A percentile compares a stretch with the other conserved stretches of the same genome.
Conservation (phyloP, 805 yeast genomes). For the Monosporozyma solicola region DNA sequence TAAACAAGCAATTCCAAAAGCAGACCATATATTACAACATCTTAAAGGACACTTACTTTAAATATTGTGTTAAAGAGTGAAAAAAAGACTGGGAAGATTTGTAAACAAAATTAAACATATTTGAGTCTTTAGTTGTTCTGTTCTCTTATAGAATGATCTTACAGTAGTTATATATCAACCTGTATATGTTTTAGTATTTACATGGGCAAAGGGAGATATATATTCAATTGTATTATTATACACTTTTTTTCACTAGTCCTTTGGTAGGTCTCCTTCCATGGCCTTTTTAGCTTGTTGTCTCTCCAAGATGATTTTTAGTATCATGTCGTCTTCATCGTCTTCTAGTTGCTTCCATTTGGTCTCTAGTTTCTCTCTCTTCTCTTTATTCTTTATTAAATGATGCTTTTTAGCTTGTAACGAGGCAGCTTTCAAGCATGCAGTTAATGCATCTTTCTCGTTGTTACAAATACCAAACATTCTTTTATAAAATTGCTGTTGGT, state of each 20-base stretch:
- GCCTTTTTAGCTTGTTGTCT: slow-evolving; percentile 14
- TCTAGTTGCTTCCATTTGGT: slow-evolving; percentile 50
- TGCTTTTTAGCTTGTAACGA: slow-evolving; percentile 55
- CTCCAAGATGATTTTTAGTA: slow-evolving; percentile 57
- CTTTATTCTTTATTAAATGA: slow-evolving; percentile 42
- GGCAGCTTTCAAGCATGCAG: slow-evolving; percentile 72
- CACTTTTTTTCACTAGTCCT: background rate
- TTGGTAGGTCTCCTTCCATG: background rate
- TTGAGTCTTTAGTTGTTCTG: background rate
- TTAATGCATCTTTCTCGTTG: slow-evolving; percentile 68
- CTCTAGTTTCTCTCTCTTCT: slow-evolving; percentile 46
- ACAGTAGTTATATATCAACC: background rate
- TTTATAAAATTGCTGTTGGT: slow-evolving; percentile 54
- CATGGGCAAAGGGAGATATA: background rate
- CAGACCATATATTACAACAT: slow-evolving; percentile 28
- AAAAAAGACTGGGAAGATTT: background rate
- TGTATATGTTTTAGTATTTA: background rate
- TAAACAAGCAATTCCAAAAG: slow-evolving; percentile 31
- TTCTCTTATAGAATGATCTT: background rate
- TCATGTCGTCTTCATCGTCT: slow-evolving; percentile 68
- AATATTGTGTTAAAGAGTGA: background rate
- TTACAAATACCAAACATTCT: slow-evolving; percentile 80
- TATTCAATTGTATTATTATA: background rate
- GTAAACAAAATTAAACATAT: too few relatives aligned
- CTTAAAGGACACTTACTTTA: slow-evolving; percentile 21